phyloP scores from a whole-genome alignment of 106 monocot species.

The Allium fistulosum region DNA sequence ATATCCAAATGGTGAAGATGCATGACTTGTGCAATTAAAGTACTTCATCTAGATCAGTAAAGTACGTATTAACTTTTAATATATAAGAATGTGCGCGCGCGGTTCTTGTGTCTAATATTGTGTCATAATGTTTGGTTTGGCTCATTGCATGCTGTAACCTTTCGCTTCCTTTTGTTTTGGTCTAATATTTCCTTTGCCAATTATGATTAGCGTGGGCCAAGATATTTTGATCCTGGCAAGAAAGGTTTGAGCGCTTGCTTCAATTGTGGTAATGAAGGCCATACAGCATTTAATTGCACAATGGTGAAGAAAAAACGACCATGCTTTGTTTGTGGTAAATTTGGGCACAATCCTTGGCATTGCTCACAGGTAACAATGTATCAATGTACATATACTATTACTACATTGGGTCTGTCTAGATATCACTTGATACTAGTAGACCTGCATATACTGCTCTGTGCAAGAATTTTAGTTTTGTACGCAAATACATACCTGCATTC shows the following conservation, averaged over 20 bases:
- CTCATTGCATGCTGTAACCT: too few relatives aligned
- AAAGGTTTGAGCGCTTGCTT: constrained; percentile 41
- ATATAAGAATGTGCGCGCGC: too few relatives aligned
- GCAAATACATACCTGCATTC: neutral
- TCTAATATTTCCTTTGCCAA: neutral
- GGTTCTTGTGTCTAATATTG: too few relatives aligned
- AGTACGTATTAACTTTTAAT: too few relatives aligned
- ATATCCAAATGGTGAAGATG: too few relatives aligned
- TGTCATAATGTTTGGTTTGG: too few relatives aligned
- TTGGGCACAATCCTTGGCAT: constrained; percentile 64
- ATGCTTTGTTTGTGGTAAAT: constrained; percentile 84
- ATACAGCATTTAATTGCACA: constrained; percentile 51
- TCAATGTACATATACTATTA: neutral
- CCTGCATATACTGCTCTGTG: neutral
- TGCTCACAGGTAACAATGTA: constrained; percentile 55
- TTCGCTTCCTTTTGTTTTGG: neutral
- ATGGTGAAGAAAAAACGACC: constrained; percentile 66
- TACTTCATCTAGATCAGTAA: too few relatives aligned
- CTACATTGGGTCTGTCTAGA: neutral
- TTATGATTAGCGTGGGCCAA: constrained; percentile 58
- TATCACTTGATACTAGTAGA: neutral
- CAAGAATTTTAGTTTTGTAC: neutral
- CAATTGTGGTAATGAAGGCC: constrained; percentile 92
- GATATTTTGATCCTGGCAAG: constrained; percentile 78
- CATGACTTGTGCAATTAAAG: too few relatives aligned